Percentiles rank a stretch among this genome's conserved stretches.
Conservation (phyloP, 2,329 filamentous ascomycete species). For the Penicillium glabrum region DNA sequence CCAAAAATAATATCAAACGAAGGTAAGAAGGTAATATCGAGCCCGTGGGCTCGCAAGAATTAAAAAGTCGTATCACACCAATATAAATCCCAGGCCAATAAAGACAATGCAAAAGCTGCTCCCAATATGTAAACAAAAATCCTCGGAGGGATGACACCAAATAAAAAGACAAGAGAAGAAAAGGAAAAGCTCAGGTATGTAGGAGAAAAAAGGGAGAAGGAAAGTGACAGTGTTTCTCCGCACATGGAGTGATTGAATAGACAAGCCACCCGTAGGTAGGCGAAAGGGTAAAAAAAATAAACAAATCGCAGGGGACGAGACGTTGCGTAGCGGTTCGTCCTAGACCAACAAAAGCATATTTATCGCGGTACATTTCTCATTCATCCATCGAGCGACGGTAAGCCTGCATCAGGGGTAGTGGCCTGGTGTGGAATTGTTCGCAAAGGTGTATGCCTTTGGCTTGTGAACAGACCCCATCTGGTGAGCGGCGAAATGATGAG, state of each 20-base stretch:
- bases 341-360: conserved; percentile 19
- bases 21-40: conserved; percentile 13
- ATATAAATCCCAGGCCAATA: conserved; percentile 25
- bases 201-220: conserved; percentile 2
- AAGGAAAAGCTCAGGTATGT: conserved; percentile 13
- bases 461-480: conserved; percentile 40
- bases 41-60: conserved; percentile 14
- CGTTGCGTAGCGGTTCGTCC: conserved; percentile 21
- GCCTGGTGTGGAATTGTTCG: conserved; percentile 42
- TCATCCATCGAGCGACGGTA: conserved; percentile 22
- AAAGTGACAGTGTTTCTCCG: conserved; percentile 21
- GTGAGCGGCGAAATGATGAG: conserved; percentile 44
- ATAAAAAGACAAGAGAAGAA: conserved; percentile 21
- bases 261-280: conserved; percentile 2
- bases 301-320: conserved; percentile 5
- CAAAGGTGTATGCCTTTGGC: conserved; percentile 45
- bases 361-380: conserved; percentile 27
- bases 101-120: conserved; percentile 25
- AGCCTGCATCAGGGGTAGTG: conserved; percentile 36
- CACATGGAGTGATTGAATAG: conserved; percentile 10
- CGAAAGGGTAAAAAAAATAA: not conserved
- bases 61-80: conserved; percentile 26
- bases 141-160: conserved; percentile 19
- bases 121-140: conserved; percentile 23
- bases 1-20: conserved; percentile 11